Conservation (phyloP, 202 grass and related monocot genomes). For the Alloteropsis angusta region DNA sequence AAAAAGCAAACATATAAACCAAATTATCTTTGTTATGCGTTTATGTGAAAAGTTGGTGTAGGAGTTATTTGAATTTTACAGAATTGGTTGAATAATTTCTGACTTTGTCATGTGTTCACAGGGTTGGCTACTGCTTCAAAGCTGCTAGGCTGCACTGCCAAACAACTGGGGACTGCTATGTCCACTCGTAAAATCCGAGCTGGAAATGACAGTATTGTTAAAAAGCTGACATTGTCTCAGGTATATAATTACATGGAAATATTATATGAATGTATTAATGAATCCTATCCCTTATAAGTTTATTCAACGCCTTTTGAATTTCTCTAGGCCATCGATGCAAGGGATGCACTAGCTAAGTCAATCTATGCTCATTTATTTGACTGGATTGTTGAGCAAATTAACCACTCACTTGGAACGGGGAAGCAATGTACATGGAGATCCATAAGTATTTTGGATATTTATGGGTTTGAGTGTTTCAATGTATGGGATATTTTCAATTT, state of each 20-base stretch:
- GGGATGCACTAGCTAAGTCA: conserved; percentile 92
- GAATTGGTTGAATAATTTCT: neutral
- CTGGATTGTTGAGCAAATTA: conserved; percentile 86
- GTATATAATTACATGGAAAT: conserved; percentile 31
- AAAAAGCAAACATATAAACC: neutral
- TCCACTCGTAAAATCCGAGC: conserved; percentile 80
- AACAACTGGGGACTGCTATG: conserved; percentile 62
- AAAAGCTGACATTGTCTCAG: conserved; percentile 82
- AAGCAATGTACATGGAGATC: conserved; percentile 53
- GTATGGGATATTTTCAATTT: conserved; percentile 46
- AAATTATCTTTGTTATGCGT: neutral
- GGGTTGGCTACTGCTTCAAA: conserved; percentile 65
- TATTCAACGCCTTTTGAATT: conserved; percentile 24
- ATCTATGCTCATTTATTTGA: conserved; percentile 88
- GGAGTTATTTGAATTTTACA: neutral
- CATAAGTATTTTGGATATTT: conserved; percentile 99
- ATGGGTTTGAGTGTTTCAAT: conserved; percentile 92
- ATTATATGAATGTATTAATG: conserved; percentile 7
- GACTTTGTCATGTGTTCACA: conserved; percentile 33
- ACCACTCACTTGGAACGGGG: conserved; percentile 56
- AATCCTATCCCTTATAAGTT: neutral
- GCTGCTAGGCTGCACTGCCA: conserved; percentile 63
- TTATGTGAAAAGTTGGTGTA: neutral
- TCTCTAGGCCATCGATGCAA: conserved; percentile 69
- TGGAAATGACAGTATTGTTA: conserved; percentile 79